Percentiles rank a stretch among this genome's conserved stretches.
phyloP scores from a whole-genome alignment of 2,329 filamentous ascomycete species.

The Thermothelomyces thermophilus region DNA sequence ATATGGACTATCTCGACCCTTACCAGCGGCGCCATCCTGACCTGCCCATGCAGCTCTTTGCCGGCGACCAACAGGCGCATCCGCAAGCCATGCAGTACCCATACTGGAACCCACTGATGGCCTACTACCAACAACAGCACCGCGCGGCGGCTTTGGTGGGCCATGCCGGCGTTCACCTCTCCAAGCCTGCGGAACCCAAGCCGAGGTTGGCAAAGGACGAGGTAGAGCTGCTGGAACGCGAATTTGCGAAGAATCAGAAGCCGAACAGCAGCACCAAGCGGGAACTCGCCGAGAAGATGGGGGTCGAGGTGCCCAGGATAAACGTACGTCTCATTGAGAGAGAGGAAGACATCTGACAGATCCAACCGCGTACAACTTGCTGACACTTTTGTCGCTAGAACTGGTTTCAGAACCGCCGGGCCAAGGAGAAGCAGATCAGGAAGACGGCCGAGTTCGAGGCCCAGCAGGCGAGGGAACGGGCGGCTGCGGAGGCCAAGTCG shows the following conservation, averaged over 20 bases:
- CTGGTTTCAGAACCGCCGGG: conserved; percentile 62
- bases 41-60: conserved; percentile 16
- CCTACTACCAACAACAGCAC: conserved; percentile 26
- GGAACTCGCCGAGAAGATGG: conserved; percentile 53
- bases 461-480: conserved; percentile 34
- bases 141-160: conserved; percentile 21
- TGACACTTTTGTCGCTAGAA: too few relatives aligned
- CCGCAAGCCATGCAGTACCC: conserved; percentile 16
- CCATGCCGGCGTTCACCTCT: conserved; percentile 21
- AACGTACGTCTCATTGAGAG: conserved; percentile 42
- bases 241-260: conserved; percentile 59
- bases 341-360: too few relatives aligned
- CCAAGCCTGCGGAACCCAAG: conserved; percentile 38
- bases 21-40: conserved; percentile 21
- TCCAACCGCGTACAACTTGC: too few relatives aligned
- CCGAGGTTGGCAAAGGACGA: conserved; percentile 52
- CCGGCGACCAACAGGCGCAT: conserved; percentile 17
- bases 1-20: conserved; percentile 25
- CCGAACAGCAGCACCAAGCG: conserved; percentile 57
- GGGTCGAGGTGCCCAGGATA: conserved; percentile 57
- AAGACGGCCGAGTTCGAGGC: conserved; percentile 47
- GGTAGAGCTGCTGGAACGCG: conserved; percentile 52
- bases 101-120: conserved; percentile 24
- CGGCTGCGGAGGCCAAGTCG: conserved; percentile 31
- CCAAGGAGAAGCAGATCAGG: conserved; percentile 58